These are phyloP conservation scores for Neopestalotiopsis sp. DNA, from an alignment of 2,329 filamentous ascomycete genomes.

Conservation along the genomic window DNA sequence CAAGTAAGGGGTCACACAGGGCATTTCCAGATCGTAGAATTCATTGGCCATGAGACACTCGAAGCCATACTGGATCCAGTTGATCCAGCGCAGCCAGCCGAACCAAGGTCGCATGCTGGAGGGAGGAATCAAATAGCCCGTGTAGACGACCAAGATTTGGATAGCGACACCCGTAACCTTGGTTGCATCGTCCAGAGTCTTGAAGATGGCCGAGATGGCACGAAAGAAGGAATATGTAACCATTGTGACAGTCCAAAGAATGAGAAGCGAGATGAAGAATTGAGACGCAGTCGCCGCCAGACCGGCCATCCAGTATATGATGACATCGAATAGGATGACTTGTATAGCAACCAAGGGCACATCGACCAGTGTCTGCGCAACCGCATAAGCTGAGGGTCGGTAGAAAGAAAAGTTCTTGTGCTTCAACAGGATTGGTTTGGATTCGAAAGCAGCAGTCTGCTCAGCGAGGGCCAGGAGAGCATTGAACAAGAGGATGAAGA, in stretches of 20 bases:
- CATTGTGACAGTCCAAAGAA: conserved; percentile 59
- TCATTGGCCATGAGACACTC: conserved; percentile 68
- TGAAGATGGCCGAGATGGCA: conserved; percentile 51
- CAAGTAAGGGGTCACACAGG: conserved; percentile 60
- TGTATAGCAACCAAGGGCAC: conserved; percentile 63
- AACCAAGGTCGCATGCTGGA: conserved; percentile 61
- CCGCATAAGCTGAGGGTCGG: conserved; percentile 61
- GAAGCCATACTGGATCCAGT: conserved; percentile 70
- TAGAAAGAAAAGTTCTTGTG: conserved; percentile 75
- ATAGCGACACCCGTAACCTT: conserved; percentile 33
- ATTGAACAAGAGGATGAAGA: conserved; percentile 67
- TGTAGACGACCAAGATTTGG: conserved; percentile 27
- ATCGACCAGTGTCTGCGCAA: conserved; percentile 43
- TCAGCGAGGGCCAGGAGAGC: conserved; percentile 64
- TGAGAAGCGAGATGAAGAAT: conserved; percentile 65
- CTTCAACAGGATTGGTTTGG: conserved; percentile 68
- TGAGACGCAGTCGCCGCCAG: conserved; percentile 62
- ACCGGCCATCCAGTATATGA: conserved; percentile 67
- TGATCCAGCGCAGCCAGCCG: conserved; percentile 60
- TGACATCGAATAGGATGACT: conserved; percentile 62
- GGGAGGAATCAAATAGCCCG: conserved; percentile 50
- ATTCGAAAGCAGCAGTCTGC: conserved; percentile 63
- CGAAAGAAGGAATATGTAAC: conserved; percentile 61
- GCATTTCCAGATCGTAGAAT: conserved; percentile 59
- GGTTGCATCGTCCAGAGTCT: conserved; percentile 52